These are phyloP conservation scores for Aspergillus intermedius DNA, from an alignment of 2,329 filamentous ascomycete genomes.

Conservation along the genomic window DNA sequence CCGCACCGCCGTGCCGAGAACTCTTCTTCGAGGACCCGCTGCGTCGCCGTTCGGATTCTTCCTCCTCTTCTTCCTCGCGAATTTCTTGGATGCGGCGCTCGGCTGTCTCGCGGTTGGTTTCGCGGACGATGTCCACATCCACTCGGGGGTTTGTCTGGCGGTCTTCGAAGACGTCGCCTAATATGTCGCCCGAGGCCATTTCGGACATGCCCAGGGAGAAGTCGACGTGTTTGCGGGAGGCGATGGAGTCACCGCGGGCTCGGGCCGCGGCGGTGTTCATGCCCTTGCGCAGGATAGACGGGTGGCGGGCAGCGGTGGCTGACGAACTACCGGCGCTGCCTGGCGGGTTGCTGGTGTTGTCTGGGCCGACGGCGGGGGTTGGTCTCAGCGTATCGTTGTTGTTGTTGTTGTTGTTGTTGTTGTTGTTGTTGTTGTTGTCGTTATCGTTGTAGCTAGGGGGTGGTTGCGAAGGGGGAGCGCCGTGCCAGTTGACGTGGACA, in stretches of 20 bases:
- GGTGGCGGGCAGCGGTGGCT: slow-evolving; percentile 27
- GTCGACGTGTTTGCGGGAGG: slow-evolving; percentile 59
- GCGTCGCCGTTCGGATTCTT: slow-evolving; percentile 10
- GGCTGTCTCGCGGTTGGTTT: slow-evolving; percentile 33
- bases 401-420: slow-evolving; percentile 24
- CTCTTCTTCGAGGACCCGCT: slow-evolving; percentile 1
- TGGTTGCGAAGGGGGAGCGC: slow-evolving; percentile 40
- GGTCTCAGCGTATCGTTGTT: slow-evolving; percentile 40
- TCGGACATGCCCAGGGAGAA: slow-evolving; percentile 63
- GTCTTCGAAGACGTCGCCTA: slow-evolving; percentile 61
- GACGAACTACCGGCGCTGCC: slow-evolving; percentile 23
- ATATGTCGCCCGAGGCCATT: slow-evolving; percentile 51
- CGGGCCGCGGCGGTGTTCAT: slow-evolving; percentile 39
- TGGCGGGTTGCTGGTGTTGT: slow-evolving; percentile 14
- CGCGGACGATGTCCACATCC: slow-evolving; percentile 30
- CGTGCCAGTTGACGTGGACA: slow-evolving; percentile 53
- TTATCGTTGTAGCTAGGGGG: slow-evolving; percentile 40
- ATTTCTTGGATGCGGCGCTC: slow-evolving; percentile 34
- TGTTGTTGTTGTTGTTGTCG: slow-evolving; percentile 1
- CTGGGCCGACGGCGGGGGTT: slow-evolving; percentile 10
- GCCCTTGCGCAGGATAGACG: slow-evolving; percentile 52
- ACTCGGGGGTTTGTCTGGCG: slow-evolving; percentile 33
- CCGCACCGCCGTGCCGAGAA: neutral
- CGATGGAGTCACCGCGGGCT: slow-evolving; percentile 51
- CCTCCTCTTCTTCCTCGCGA: slow-evolving; percentile 25